A percentile compares a stretch with the other conserved stretches of the same genome.
Conservation (phyloP, 306 rosid species). For the Cucurbita pepo region DNA sequence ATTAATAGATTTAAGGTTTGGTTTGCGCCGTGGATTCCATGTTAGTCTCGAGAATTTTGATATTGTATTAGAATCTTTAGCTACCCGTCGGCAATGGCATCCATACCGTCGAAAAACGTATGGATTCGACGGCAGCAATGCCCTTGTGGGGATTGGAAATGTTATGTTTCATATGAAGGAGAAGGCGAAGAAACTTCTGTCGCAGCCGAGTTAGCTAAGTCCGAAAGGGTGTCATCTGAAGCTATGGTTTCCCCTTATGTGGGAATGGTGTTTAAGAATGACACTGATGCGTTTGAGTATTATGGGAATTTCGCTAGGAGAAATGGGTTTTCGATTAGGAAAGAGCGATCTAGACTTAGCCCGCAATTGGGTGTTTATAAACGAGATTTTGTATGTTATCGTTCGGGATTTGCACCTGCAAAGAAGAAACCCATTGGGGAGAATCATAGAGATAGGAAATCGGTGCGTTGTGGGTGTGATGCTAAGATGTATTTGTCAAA, state of each 20-base stretch:
- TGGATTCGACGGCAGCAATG: slow-evolving; percentile 91
- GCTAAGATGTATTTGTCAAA: slow-evolving; percentile 86
- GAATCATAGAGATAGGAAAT: slow-evolving; percentile 85
- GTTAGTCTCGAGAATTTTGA: neutral
- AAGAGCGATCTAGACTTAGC: slow-evolving; percentile 83
- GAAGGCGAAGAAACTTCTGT: slow-evolving; percentile 46
- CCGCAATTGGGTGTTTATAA: slow-evolving; percentile 85
- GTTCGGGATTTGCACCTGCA: slow-evolving; percentile 79
- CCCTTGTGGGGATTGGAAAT: slow-evolving; percentile 99
- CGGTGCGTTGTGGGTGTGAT: slow-evolving; percentile 90
- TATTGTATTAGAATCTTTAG: neutral
- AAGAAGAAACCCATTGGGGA: slow-evolving; percentile 78
- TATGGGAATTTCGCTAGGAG: slow-evolving; percentile 78
- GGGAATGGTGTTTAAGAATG: slow-evolving; percentile 86
- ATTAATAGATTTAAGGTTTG: neutral
- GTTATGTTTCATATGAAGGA: slow-evolving; percentile 57
- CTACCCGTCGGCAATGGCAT: slow-evolving; percentile 22
- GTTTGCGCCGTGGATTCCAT: neutral
- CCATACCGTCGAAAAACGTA: slow-evolving; percentile 44
- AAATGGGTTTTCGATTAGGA: slow-evolving; percentile 79
- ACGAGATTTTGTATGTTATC: slow-evolving; percentile 91
- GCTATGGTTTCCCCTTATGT: slow-evolving; percentile 80
- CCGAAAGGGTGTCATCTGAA: slow-evolving; percentile 27
- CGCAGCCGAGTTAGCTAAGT: slow-evolving; percentile 39
- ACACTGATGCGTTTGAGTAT: slow-evolving; percentile 84